Evolutionary conservation across 345 rosid species (phyloP), one percentile per base, ranked within the genome.

Genomic region (Cardamine chenopodiifolia): DNA sequence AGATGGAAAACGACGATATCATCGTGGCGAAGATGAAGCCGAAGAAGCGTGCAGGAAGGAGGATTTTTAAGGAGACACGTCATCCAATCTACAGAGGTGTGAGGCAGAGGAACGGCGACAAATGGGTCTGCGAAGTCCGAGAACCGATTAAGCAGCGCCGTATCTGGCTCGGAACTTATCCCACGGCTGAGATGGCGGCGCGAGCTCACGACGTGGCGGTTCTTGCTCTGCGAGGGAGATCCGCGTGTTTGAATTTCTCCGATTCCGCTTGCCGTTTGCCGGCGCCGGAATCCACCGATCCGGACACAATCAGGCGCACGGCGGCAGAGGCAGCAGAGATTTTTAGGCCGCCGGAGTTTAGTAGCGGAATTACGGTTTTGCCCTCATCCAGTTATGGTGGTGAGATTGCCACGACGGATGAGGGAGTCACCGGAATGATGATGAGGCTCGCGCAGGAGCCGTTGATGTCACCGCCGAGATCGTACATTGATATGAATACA

Each of bases 181-280:
- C 92, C 1, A 83, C 85, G 0, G 80, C 89, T 0, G 92, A 90
- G 56, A 87, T 87, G 92, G 96, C 96, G 0, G 96, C 92, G 0
- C 74, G 90, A 28, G 92, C 96, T 3, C 96, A 89, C 15, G 96
- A 87, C 60, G 92, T 87, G 2, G 96, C 92, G 0, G 96, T 81
- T 14, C 73, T 90, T 44, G 88, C 88, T 0, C 66, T 90, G 3
- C 83, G 87, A 61, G 90, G 96, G 6, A 85, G 82, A 42, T 63
- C 84, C 18, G 88, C 89, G 12, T 85, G 92, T 65, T 85, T 90
- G 14, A 90, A 90, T 70, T 87, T 87, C 58, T 82, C 87, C 0
- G 96, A 90, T 70, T 90, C 96, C 0, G 75, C 71, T 0, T 87
- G 89, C 88, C 78, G 82, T 6, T 48, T 87, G 17, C 96, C 89